Evolutionary conservation across 1,139 yeast genomes (phyloP).

Genomic region (Saccharomyces hybrid): DNA sequence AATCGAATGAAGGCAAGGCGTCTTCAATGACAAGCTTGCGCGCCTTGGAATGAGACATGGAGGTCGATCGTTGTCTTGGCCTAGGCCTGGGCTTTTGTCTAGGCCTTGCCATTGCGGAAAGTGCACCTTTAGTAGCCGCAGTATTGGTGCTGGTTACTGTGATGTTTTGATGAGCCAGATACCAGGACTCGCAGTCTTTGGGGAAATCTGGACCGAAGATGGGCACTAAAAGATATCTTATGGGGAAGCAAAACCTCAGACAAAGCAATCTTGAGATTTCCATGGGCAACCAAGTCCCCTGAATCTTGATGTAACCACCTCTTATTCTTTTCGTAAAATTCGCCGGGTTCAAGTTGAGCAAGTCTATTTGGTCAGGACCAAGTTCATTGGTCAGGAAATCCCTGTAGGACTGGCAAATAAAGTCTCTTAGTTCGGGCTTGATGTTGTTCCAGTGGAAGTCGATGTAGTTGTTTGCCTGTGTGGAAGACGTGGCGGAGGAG

Average conservation of each 20-base stretch:
- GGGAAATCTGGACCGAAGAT: constrained; percentile 74
- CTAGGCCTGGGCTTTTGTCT: too few relatives aligned
- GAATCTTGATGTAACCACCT: constrained; percentile 88
- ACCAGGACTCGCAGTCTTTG: constrained; percentile 41
- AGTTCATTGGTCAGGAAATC: too few relatives aligned
- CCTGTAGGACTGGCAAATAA: constrained; percentile 32
- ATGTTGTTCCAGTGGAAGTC: constrained; percentile 30
- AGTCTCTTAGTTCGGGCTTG: constrained; percentile 38
- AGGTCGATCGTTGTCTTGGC: too few relatives aligned
- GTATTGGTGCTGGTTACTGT: too few relatives aligned
- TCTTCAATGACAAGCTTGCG: not conserved
- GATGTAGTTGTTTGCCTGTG: constrained; percentile 13
- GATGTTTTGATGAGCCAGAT: not conserved
- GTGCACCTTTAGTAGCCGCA: too few relatives aligned
- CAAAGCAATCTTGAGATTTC: constrained; percentile 64
- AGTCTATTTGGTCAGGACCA: constrained; percentile 1
- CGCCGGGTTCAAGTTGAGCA: constrained; percentile 9
- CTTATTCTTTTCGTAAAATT: constrained; percentile 64
- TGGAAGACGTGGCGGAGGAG: not conserved
- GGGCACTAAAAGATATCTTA: constrained; percentile 71
- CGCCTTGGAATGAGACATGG: too few relatives aligned
- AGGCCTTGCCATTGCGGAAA: too few relatives aligned
- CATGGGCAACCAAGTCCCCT: constrained; percentile 91
- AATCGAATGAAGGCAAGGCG: constrained; percentile 8
- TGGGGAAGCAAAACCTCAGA: constrained; percentile 66